These are phyloP conservation scores for Phytophthora tubulina DNA, from an alignment of 352 stramenopile species.

Conservation along the genomic window DNA sequence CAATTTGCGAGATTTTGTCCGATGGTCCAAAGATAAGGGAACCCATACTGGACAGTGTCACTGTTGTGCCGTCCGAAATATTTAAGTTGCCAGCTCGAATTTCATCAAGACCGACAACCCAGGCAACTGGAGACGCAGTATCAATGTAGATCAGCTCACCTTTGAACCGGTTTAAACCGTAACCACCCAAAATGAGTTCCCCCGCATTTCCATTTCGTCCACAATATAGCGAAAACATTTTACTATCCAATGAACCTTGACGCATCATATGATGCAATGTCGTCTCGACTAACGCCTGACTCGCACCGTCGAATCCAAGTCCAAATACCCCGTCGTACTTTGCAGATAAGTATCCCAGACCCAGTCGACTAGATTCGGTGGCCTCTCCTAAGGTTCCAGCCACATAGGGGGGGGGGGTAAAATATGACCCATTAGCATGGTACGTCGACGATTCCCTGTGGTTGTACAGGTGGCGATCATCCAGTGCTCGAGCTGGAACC, in stretches of 20 bases:
- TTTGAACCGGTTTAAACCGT: constrained; percentile 88
- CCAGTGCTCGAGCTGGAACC: constrained; percentile 75
- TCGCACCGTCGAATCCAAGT: constrained; percentile 92
- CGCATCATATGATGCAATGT: constrained; percentile 93
- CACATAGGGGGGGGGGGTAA: constrained; percentile 94
- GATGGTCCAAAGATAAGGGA: constrained; percentile 88
- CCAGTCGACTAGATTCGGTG: constrained; percentile 88
- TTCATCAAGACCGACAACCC: constrained; percentile 60
- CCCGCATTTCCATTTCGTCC: constrained; percentile 62
- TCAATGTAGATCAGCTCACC: constrained; percentile 92
- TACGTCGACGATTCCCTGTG: constrained; percentile 81
- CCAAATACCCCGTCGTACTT: constrained; percentile 97
- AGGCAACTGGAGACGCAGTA: constrained; percentile 42
- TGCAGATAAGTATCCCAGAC: constrained; percentile 89
- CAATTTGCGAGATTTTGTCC: constrained; percentile 78
- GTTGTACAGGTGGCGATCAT: constrained; percentile 77
- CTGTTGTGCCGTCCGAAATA: constrained; percentile 55
- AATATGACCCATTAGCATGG: constrained; percentile 85
- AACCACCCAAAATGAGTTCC: constrained; percentile 62
- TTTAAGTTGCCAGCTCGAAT: constrained; percentile 51
- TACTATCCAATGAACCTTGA: constrained; percentile 76
- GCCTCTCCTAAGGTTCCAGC: constrained; percentile 93
- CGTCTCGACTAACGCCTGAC: constrained; percentile 84
- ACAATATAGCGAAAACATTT: constrained; percentile 95
- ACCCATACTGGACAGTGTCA: constrained; percentile 93